Base-by-base conservation (phyloP, 371 early-diverging fungal species). In the Mortierella sp. region DNA sequence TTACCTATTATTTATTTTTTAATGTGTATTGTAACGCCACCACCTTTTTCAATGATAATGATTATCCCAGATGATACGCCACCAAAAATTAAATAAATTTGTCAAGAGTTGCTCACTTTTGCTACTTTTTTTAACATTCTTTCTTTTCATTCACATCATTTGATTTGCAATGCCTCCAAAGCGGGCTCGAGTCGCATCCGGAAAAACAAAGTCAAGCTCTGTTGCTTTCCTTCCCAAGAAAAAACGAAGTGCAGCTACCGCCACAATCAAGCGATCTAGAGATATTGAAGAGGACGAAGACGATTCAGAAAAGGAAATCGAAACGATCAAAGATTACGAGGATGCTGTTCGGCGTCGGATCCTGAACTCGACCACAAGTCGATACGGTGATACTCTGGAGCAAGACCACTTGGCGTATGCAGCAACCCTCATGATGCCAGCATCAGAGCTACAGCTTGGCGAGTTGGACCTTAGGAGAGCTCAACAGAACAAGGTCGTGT, bases 311-410 rank as follows among this genome's bases (percentile, higher is more conserved):
- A 57, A 73, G 53, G 73, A 66, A 26, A 67, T 73, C 37, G 64
- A 67, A 53, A 67, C 70, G 35, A 34, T 63, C 49, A 69, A 42
- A 42, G 74, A 72, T 22, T 71, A 71, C 3, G 68, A 71, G 42
- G 77, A 76, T 43, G 77, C 72, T 0, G 77, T 71, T 2, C 77
- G 72, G 26, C 68, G 67, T 32, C 47, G 54, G 61, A 67, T 67
- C 22, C 28, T 76, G 32, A 71, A 51, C 23, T 68, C 77, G 23
- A 60, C 68, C 26, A 67, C 64, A 19, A 60, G 59, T 15, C 68
- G 77, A 2, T 76, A 76, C 55, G 77, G 72, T 19, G 72, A 68
- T 19, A 15, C 54, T 2, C 17, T 49, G 34, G 70, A 75, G 28
- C 70, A 62, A 34, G 70, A 75, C 29, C 64, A 60, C 12, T 31